Evolutionary conservation across 1,284 basidiomycete species (phyloP).

Genomic region (Fomitopsis palustris): DNA sequence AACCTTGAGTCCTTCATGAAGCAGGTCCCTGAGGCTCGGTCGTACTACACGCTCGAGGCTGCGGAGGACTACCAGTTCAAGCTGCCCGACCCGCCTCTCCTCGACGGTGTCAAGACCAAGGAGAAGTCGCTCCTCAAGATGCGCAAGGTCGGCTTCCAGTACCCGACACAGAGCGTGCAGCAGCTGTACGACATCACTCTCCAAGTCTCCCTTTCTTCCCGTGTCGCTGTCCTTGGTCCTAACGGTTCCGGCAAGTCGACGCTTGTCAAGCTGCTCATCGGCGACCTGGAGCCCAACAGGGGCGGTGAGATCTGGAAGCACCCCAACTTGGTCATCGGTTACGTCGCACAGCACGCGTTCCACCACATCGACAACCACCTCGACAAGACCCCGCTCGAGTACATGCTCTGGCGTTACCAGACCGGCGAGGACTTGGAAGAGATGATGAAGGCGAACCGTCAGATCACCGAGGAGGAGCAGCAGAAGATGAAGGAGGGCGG

Average conservation of each 20-base stretch:
- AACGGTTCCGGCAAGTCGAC: constrained; percentile 99
- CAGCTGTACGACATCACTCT: constrained; percentile 94
- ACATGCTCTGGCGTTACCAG: constrained; percentile 99
- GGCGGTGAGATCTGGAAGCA: constrained; percentile 99
- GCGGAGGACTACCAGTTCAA: constrained; percentile 97
- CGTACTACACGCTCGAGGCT: constrained; percentile 94
- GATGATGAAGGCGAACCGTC: constrained; percentile 87
- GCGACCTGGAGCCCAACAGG: constrained; percentile 95
- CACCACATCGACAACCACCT: constrained; percentile 98
- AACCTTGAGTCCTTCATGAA: constrained; percentile 97
- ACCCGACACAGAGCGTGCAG: constrained; percentile 81
- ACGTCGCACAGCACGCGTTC: constrained; percentile 98
- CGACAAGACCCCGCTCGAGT: constrained; percentile 97
- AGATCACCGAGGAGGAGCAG: constrained; percentile 85
- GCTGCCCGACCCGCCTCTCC: constrained; percentile 91
- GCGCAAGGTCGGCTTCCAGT: constrained; percentile 97
- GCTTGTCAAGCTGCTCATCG: constrained; percentile 97
- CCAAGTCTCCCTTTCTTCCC: constrained; percentile 95
- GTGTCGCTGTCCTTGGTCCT: constrained; percentile 94
- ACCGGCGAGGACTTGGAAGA: constrained; percentile 98
- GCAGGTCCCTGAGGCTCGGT: constrained; percentile 95
- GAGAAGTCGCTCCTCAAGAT: constrained; percentile 97
- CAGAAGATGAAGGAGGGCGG: constrained; percentile 98
- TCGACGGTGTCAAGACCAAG: constrained; percentile 99
- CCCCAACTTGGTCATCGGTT: constrained; percentile 98